Evolutionary conservation across 805 yeast species (phyloP), one percentile per base, ranked within the genome.

Genomic region (Lachancea dasiensis): DNA sequence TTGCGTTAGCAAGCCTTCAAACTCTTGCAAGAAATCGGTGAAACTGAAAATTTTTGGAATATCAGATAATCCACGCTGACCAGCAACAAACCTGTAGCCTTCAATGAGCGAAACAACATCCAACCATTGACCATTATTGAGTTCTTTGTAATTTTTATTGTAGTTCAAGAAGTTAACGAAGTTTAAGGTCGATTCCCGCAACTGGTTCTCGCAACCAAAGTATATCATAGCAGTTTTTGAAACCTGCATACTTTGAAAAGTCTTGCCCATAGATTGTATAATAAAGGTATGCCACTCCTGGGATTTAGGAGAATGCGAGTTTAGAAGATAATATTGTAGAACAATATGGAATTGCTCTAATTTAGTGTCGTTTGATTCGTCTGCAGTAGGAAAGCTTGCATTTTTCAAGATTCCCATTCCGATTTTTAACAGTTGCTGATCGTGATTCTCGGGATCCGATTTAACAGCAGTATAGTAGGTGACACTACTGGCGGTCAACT

Each of bases 331-430:
- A 31, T 51, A 48, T 28, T 54, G 60, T 40, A 57, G 57, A 14
- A 59, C 47, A 2, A 48, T 18, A 29, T 52, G 54, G 23, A 63
- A 54, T 47, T 58, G 55, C 50, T 67, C 59, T 34, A 61, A 33
- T 38, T 51, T 36, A 18, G 27, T 28, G 46, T 64, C 41, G 47
- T 59, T 54, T 35, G 36, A 3, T 37, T 64, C 67, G 8, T 62
- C 56, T 2, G 79, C 75, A 21, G 52, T 58, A 0, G 80, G 80
- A 44, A 74, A 75, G 6, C 52, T 50, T 2, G 64, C 44, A 0
- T 46, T 31, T 2, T 52, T 37, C 14, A 67, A 29, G 1, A 60
- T 10, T 3, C 25, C 13, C 1, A 46, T 33, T 8, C 52, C 52
- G 17, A 49, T 24, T 1, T 38, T 11, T 5, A 56, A 26, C 4